These are phyloP conservation scores for Hygrophila difformis DNA, from an alignment of 257 asterid species.

Conservation along the genomic window DNA sequence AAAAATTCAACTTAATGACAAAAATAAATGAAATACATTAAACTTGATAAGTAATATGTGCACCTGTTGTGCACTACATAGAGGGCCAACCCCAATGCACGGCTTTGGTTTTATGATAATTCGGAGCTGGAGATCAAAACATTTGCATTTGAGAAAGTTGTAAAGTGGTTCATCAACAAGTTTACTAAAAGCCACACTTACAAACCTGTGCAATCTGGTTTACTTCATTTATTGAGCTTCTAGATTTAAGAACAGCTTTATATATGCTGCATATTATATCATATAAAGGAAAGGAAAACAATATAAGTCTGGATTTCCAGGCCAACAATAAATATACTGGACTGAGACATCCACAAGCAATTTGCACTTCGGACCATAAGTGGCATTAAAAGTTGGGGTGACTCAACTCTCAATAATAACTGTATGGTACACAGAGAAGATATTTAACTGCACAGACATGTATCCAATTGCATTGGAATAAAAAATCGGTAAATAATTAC, in stretches of 20 bases:
- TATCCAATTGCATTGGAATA: conserved; percentile 6
- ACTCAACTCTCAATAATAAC: neutral
- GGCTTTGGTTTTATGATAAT: conserved; percentile 80
- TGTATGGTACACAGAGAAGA: neutral
- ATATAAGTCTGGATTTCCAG: conserved; percentile 7
- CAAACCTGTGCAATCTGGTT: conserved; percentile 87
- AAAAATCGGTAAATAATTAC: conserved; percentile 22
- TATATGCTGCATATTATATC: conserved; percentile 44
- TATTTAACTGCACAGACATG: neutral
- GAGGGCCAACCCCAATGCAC: conserved; percentile 76
- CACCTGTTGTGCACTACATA: conserved; percentile 88
- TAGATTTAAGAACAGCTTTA: conserved; percentile 42
- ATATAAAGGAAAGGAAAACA: neutral
- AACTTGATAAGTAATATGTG: conserved; percentile 13
- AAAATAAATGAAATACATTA: neutral
- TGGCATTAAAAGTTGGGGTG: neutral
- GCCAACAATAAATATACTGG: conserved; percentile 1
- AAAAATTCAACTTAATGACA: conserved; percentile 6
- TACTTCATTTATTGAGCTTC: conserved; percentile 59
- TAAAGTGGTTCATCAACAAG: conserved; percentile 3
- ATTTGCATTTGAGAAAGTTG: conserved; percentile 16
- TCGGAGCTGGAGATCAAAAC: conserved; percentile 57
- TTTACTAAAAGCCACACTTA: conserved; percentile 9
- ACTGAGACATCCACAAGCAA: conserved; percentile 2
- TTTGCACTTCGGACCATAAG: neutral